Evolutionary conservation across 2,329 filamentous ascomycete genomes (phyloP), one percentile per base, ranked within the genome.

Genomic region (Chaetomiaceae sp.): DNA sequence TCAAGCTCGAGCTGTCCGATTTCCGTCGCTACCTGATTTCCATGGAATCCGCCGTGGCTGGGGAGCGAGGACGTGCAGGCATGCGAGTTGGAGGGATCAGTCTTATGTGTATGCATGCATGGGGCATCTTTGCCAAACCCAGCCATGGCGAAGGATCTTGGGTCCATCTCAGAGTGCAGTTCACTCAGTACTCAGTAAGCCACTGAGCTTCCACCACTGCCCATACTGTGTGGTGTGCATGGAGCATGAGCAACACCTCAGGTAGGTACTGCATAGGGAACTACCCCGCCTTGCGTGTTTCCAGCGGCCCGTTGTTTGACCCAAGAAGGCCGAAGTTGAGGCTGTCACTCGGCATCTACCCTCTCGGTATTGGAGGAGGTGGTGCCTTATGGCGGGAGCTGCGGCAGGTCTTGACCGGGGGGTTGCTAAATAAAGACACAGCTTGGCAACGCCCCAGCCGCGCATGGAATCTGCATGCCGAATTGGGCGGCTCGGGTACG

Each of bases 241-340:
- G 43, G 34, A 20, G 33, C 19, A 15, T 3, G 25, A 39, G 9
- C 3, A 12, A 31, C 14, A 3, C 27, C 27, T 9, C n/a, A 31
- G 27, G 9, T 31, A 9, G 8, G 27, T 31, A n/a, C n/a, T n/a
- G n/a, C n/a, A n/a, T n/a, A 31, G 27, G 8, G 5, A 17, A 25
- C 36, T 50, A 31, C 55, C 54, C 53, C 50, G 55, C 53, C 53
- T 51, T 54, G 54, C 49, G 19, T 38, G 31, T 37, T 46, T 50
- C 25, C 45, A 47, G 43, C 46, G 49, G 49, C 40, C 53, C 20
- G 8, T 14, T 22, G 8, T 37, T 38, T 48, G 47, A 40, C 44
- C 53, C 33, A 33, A 23, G 19, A 22, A 17, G 2, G 23, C 19
- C 25, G 4, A 44, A 7, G 7, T 15, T 9, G 19, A 23, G 47